Base-by-base conservation (phyloP, 2,329 filamentous ascomycete species). In the Aspergillus hortae region DNA sequence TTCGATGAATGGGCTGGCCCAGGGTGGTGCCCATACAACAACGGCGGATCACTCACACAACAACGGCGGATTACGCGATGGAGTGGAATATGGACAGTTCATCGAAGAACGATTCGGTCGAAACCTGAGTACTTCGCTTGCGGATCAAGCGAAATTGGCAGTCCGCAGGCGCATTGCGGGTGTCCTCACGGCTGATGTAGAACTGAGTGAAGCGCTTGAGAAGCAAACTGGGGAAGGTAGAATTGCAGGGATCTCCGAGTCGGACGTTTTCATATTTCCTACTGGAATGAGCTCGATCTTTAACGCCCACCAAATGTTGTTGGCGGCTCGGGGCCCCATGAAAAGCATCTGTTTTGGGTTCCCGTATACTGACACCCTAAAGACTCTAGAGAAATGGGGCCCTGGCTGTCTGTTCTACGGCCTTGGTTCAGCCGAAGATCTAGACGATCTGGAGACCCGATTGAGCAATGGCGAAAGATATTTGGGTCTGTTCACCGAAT, bases 261-360 rank as follows among this genome's bases (percentile, higher is more conserved):
- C 89, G 19, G 92, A 99, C 67, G 88, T 99, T 33, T 95, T 90
- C 64, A 80, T 99, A 0, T 92, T 88, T 60, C 89, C 92, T 0
- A 87, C 83, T 38, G 94, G 94, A 35, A 99, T 99, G 92, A 96
- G 90, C 65, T 85, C 92, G 47, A 96, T 99, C 42, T 99, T 90
- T 75, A 90, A 90, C 61, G 81, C 89, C 0, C 94, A 99, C 67
- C 85, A 87, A 45, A 83, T 83, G 41, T 76, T 96, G 46, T 75
- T 92, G 56, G 75, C 77, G 47, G 79, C 83, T 0, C 82, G 86
- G 35, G 84, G 85, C 3, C 74, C 79, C 6, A 67, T 82, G 54
- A 88, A 89, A 71, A 95, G 90, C 69, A 85, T 99, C 66, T 92
- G 88, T 64, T 96, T 90, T 65, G 94, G 94, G n/a, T 99, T 99